Evolutionary conservation across 1,284 basidiomycete species (phyloP), one percentile per base, ranked within the genome.

Genomic region (Takashimella koratensis): DNA sequence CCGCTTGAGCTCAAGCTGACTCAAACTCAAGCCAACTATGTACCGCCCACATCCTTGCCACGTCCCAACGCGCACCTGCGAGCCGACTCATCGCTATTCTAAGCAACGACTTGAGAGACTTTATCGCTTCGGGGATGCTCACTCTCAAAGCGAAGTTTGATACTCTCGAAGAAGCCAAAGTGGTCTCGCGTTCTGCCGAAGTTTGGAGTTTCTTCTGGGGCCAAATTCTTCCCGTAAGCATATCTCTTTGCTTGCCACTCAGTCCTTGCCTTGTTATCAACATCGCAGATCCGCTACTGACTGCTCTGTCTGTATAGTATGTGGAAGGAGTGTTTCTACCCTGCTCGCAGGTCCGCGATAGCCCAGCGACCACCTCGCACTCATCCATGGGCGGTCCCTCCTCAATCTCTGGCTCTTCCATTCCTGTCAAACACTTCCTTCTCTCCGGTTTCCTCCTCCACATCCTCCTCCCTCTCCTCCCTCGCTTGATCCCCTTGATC

Each of bases 141-240:
- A 97, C 93, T 1, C 81, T 98, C 41, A 90, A 90, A 57, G 84
- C 90, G 0, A 93, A 91, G 69, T 81, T 98, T 8, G 79, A 76
- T 50, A 66, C 68, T 4, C 77, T 87, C 23, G 86, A 86, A 25
- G 89, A 92, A 24, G 51, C 52, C 2, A 72, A 73, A 52, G 80
- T 97, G 4, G 77, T 94, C 16, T 79, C 79, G 1, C 81, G 89
- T 8, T 80, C 95, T 10, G 88, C 91, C 1, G 90, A 95, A 62
- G 81, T 89, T 13, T 98, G 94, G 94, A 83, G 82, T 5, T 94
- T 95, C 78, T 97, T 96, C 77, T 96, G 91, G 86, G 87, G 89
- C 59, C 86, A 90, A 58, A 85, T 97, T 20, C 77, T 98, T 1
- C 91, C 93, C 1, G 74, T 75, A 36, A 62, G 74, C n/a, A n/a